A percentile compares a stretch with the other conserved stretches of the same genome.
Evolutionary conservation across 1,139 yeast genomes (phyloP).

Genomic region (Kodamaea alishanica): DNA sequence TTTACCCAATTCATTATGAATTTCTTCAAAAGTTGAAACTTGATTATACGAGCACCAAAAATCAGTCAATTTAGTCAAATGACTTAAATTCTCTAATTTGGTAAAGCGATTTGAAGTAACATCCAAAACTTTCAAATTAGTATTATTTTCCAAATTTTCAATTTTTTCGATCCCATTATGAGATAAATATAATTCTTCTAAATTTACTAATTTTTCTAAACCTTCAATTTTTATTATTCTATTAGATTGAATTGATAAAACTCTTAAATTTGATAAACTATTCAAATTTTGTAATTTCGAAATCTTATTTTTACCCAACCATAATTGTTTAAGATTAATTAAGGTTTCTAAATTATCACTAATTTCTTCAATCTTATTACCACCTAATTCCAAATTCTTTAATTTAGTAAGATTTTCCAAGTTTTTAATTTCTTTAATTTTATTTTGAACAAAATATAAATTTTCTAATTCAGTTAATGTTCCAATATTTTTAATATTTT

Average conservation of each 20-base stretch:
- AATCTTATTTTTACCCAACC: constrained; percentile 92
- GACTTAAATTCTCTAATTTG: constrained; percentile 61
- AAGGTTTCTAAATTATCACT: constrained; percentile 53
- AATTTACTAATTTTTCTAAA: constrained; percentile 60
- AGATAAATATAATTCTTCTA: constrained; percentile 86
- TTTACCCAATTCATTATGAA: constrained; percentile 60
- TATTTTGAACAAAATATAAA: constrained; percentile 85
- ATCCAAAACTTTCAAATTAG: constrained; percentile 71
- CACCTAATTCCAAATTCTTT: constrained; percentile 83
- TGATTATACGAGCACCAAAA: constrained; percentile 88
- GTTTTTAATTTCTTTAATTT: constrained; percentile 68
- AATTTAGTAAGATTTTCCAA: constrained; percentile 57
- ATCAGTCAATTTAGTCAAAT: constrained; percentile 71
- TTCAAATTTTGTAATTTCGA: constrained; percentile 60
- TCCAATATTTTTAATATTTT: constrained; percentile 78
- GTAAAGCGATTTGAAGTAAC: constrained; percentile 70
- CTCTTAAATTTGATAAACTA: constrained; percentile 59
- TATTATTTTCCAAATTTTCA: constrained; percentile 73
- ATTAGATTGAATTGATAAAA: constrained; percentile 87
- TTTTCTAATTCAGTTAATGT: constrained; percentile 59
- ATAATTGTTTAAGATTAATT: constrained; percentile 63
- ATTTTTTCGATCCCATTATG: constrained; percentile 76
- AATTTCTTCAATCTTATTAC: constrained; percentile 71
- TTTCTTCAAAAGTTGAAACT: constrained; percentile 63
- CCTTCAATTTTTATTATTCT: constrained; percentile 78